These are phyloP conservation scores for Gynostemma pentaphyllum DNA, from an alignment of 306 rosid species.

Conservation along the genomic window DNA sequence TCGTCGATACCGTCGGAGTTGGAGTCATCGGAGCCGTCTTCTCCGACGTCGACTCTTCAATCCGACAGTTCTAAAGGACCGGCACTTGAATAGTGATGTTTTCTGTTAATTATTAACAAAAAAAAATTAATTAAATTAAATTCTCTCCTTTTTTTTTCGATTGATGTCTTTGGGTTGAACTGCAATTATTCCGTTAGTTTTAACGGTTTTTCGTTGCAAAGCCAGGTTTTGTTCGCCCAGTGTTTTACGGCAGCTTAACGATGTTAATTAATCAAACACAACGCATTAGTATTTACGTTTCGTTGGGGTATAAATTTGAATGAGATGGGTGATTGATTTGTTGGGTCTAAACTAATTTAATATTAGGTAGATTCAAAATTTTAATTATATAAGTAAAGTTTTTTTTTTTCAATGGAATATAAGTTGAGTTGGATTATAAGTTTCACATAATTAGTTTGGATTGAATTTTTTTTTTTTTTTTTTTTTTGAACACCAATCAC, in stretches of 20 bases:
- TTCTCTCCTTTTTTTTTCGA: constrained; percentile 10
- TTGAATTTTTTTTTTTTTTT: too few relatives aligned
- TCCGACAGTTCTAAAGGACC: constrained; percentile 71
- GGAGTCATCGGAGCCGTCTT: constrained; percentile 27
- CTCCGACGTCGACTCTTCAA: constrained; percentile 49
- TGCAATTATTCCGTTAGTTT: constrained; percentile 45
- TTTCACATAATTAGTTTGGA: too few relatives aligned
- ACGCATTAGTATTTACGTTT: too few relatives aligned
- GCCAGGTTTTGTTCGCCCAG: constrained; percentile 8
- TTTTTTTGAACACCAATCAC: too few relatives aligned
- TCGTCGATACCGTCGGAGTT: constrained; percentile 12
- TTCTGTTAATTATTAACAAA: background rate
- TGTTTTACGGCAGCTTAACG: background rate
- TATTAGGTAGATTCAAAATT: too few relatives aligned
- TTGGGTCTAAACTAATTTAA: too few relatives aligned
- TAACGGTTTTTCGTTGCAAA: constrained; percentile 54
- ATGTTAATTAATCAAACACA: constrained; percentile 1
- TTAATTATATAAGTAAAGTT: too few relatives aligned
- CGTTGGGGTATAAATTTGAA: too few relatives aligned
- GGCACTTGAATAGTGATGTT: constrained; percentile 17
- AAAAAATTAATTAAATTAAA: background rate
- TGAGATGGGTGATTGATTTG: too few relatives aligned
- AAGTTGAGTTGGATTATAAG: too few relatives aligned
- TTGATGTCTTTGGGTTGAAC: too few relatives aligned
- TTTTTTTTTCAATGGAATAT: too few relatives aligned